A percentile compares a stretch with the other conserved stretches of the same genome.
Evolutionary conservation across 176 grass and related monocot species (phyloP).

Genomic region (Thinopyrum elongatum): DNA sequence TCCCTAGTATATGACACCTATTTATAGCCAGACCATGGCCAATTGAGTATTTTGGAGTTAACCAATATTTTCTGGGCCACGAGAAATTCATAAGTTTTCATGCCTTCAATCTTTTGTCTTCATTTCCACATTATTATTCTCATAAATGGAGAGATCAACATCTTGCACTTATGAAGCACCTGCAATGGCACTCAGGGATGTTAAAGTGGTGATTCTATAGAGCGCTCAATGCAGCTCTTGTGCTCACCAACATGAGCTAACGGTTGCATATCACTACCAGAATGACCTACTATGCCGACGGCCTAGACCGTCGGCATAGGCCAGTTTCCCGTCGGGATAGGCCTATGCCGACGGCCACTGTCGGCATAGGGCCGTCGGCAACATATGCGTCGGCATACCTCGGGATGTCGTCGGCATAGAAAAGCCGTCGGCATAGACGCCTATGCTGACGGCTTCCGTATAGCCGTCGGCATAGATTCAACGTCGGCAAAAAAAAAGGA

Average conservation of each 20-base stretch:
- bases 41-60: neutral
- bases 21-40: neutral
- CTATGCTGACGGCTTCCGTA: too few species aligned
- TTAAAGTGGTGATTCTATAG: neutral
- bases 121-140: neutral
- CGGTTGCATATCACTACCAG: too few species aligned
- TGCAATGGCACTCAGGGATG: neutral
- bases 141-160: neutral
- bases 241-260: neutral
- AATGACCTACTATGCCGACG: too few species aligned
- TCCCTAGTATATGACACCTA: neutral
- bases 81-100: neutral
- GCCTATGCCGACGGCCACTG: too few species aligned
- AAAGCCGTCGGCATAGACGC: too few species aligned
- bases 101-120: neutral
- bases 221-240: neutral
- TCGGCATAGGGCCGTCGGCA: too few species aligned
- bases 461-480: too few species aligned
- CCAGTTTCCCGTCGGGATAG: too few species aligned
- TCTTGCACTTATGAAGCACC: neutral
- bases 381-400: too few species aligned
- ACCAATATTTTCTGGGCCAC: neutral
- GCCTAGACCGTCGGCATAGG: too few species aligned
- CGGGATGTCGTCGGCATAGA: too few species aligned
- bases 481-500: too few species aligned